These are phyloP conservation scores for Phytophthora lateralis DNA, from an alignment of 352 stramenopile species.

Conservation along the genomic window DNA sequence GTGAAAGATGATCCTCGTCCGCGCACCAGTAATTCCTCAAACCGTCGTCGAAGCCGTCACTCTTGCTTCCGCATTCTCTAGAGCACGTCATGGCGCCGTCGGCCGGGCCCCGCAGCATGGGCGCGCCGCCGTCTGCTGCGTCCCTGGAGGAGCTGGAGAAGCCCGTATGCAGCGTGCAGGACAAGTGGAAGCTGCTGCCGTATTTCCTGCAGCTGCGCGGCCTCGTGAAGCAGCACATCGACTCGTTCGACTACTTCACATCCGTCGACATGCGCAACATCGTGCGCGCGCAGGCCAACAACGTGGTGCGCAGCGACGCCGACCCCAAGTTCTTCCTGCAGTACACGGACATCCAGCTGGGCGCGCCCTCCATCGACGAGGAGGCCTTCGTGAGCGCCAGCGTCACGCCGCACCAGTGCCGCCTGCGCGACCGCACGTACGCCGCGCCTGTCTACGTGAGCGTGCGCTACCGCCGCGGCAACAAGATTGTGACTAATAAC, in stretches of 20 bases:
- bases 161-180: conserved; percentile 77
- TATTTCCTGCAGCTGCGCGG: conserved; percentile 96
- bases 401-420: conserved; percentile 98
- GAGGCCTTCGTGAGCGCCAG: conserved; percentile 93
- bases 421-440: conserved; percentile 99
- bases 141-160: conserved; percentile 70
- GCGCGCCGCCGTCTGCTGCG: conserved; percentile 23
- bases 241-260: conserved; percentile 99
- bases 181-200: conserved; percentile 99
- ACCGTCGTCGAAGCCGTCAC: conserved; percentile 22
- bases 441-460: conserved; percentile 99
- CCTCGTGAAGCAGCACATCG: conserved; percentile 98
- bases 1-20: no score
- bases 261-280: conserved; percentile 99
- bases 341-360: conserved; percentile 99
- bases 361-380: conserved; percentile 96
- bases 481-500: conserved; percentile 99
- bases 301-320: conserved; percentile 90
- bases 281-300: conserved; percentile 93
- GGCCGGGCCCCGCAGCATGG: conserved; percentile 15
- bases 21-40: conserved; percentile 30
- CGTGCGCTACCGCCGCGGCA: conserved; percentile 96
- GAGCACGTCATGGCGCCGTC: conserved; percentile 40
- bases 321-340: conserved; percentile 99
- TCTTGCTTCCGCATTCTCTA: conserved; percentile 33